A percentile compares a stretch with the other conserved stretches of the same genome.
Conservation (phyloP, 345 rosid genomes). For the Linum trigynum region DNA sequence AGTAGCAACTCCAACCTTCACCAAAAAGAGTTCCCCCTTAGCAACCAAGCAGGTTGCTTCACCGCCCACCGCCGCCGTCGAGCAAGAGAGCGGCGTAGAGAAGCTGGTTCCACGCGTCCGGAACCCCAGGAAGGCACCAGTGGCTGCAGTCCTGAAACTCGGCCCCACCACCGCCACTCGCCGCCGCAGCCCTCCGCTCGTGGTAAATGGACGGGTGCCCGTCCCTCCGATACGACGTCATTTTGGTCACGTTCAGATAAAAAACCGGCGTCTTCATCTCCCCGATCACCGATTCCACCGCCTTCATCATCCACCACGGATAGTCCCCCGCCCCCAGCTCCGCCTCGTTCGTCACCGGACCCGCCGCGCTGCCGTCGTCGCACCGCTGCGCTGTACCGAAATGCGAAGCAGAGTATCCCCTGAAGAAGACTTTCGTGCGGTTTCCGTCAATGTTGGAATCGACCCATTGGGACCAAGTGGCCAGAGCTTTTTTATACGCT, state of each 20-base stretch:
- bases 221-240: slow-evolving; percentile 58
- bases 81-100: slow-evolving; percentile 43
- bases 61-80: slow-evolving; percentile 8
- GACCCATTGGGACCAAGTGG: slow-evolving; percentile 73
- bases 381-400: slow-evolving; percentile 58
- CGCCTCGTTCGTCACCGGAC: slow-evolving; percentile 37
- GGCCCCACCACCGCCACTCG: slow-evolving; percentile 13
- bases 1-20: too few relatives aligned
- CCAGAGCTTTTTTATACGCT: slow-evolving; percentile 55
- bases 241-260: slow-evolving; percentile 59
- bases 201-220: slow-evolving; percentile 65
- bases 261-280: slow-evolving; percentile 64
- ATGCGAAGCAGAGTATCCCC: slow-evolving; percentile 78
- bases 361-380: slow-evolving; percentile 36
- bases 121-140: slow-evolving; percentile 81
- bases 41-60: too few relatives aligned
- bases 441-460: slow-evolving; percentile 48
- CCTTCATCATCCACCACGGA: slow-evolving; percentile 61
- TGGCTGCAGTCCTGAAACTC: slow-evolving; percentile 67
- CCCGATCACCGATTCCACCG: slow-evolving; percentile 48
- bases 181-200: slow-evolving; percentile 17
- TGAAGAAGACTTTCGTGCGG: slow-evolving; percentile 50
- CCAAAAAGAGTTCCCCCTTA: too few relatives aligned
- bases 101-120: slow-evolving; percentile 74
- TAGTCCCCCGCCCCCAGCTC: slow-evolving; percentile 24